Evolutionary conservation across 139 green algal genomes (phyloP).

Genomic region (Picochlorum sp.): DNA sequence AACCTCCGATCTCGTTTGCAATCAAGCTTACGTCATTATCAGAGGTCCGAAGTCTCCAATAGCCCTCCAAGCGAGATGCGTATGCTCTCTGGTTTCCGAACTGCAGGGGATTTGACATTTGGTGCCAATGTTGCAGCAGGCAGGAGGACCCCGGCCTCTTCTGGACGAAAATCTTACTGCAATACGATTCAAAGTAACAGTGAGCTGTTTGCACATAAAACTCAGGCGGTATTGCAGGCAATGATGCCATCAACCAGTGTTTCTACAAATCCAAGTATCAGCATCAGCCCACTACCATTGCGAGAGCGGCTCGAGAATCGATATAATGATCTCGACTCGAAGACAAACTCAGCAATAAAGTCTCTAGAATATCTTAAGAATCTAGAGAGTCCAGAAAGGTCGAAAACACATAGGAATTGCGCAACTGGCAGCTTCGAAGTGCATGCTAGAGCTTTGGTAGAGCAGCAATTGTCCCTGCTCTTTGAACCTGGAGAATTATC

Average conservation of each 20-base stretch:
- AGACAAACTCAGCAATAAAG: not conserved
- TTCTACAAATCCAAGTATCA: not conserved
- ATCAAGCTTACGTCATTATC: too few relatives aligned
- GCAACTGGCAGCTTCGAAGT: too few relatives aligned
- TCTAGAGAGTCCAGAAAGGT: not conserved
- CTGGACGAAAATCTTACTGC: not conserved
- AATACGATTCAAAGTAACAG: not conserved
- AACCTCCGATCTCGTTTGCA: too few relatives aligned
- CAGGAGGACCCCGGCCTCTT: not conserved
- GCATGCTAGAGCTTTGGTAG: too few relatives aligned
- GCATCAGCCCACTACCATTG: not conserved
- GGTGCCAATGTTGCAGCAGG: not conserved
- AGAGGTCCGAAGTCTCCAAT: too few relatives aligned
- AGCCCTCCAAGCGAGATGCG: too few relatives aligned
- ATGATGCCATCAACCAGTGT: not conserved
- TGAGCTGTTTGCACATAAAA: not conserved
- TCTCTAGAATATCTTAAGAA: not conserved
- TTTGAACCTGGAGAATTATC: too few relatives aligned
- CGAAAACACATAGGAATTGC: too few relatives aligned
- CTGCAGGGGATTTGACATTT: not conserved
- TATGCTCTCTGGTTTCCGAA: too few relatives aligned
- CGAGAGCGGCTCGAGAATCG: not conserved
- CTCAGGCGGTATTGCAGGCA: not conserved
- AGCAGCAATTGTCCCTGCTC: too few relatives aligned
- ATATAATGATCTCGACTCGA: not conserved